phyloP scores from a whole-genome alignment of 164 flowering plant genomes.

The Paratinospora sagittata region DNA sequence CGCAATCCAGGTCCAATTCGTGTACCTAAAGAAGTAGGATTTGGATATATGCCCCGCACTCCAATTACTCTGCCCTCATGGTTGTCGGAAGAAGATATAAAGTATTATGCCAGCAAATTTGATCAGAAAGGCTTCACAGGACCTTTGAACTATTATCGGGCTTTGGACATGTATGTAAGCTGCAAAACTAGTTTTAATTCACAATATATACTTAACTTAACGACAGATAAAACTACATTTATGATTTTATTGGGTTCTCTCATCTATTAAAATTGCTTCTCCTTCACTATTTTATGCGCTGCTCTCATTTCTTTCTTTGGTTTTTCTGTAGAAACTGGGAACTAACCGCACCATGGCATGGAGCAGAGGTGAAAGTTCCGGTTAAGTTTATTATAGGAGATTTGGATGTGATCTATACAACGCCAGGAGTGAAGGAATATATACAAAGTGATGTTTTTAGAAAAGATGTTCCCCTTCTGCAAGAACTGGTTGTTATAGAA shows the following conservation, averaged over 20 bases:
- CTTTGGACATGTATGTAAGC: slow-evolving; percentile 41
- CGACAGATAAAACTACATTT: no score
- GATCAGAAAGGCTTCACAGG: slow-evolving; percentile 57
- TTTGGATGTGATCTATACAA: slow-evolving; percentile 39
- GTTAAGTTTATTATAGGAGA: slow-evolving; percentile 57
- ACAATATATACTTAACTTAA: neutral
- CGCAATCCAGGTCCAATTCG: slow-evolving; percentile 35
- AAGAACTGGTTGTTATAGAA: slow-evolving; percentile 52
- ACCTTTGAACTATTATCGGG: slow-evolving; percentile 66
- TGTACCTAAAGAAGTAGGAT: slow-evolving; percentile 36
- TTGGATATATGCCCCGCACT: slow-evolving; percentile 8
- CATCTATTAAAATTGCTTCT: no score
- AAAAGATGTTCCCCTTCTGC: slow-evolving; percentile 46
- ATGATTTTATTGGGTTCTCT: no score
- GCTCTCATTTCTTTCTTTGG: neutral
- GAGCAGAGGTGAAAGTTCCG: slow-evolving; percentile 43
- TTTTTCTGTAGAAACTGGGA: slow-evolving; percentile 54
- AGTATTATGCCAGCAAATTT: slow-evolving; percentile 47
- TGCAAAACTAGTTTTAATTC: neutral
- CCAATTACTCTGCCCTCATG: slow-evolving; percentile 41
- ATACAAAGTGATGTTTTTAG: slow-evolving; percentile 46
- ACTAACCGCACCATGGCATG: slow-evolving; percentile 53
- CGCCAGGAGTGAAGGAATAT: slow-evolving; percentile 33
- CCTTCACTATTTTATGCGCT: neutral
- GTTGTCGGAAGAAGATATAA: slow-evolving; percentile 56